Conservation (phyloP, 768 basidiomycete genomes). For the Tulasnella sp. region DNA sequence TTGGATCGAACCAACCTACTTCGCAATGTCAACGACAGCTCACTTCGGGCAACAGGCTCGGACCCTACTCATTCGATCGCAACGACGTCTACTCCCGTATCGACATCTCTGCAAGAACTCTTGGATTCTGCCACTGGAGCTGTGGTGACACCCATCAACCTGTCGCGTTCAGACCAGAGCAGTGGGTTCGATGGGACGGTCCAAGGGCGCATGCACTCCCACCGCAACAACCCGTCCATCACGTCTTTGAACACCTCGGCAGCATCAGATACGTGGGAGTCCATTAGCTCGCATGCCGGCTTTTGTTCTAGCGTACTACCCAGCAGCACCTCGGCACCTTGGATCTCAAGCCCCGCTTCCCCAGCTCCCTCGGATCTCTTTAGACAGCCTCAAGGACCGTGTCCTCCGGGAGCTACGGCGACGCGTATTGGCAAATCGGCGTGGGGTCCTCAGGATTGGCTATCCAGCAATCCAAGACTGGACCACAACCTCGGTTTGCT, state of each 20-base stretch:
- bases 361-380: conserved; percentile 12
- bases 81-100: neutral
- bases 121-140: neutral
- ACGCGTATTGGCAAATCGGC: conserved; percentile 18
- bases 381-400: neutral
- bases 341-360: conserved; percentile 15
- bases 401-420: neutral
- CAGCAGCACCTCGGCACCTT: conserved; percentile 8
- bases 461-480: conserved; percentile 16
- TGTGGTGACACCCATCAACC: neutral
- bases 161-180: neutral
- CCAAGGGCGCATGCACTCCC: conserved; percentile 2
- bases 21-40: no score
- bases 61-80: neutral
- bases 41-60: neutral
- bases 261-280: conserved; percentile 13
- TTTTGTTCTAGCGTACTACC: neutral
- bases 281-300: neutral
- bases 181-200: neutral
- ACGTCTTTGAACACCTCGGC: conserved; percentile 12
- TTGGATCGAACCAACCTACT: neutral
- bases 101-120: conserved; percentile 7
- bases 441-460: conserved; percentile 19
- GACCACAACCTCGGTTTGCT: conserved; percentile 1
- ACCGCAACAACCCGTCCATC: conserved; percentile 3